phyloP scores from a whole-genome alignment of 2,329 filamentous ascomycete species.

The Cladophialophora psammophila region DNA sequence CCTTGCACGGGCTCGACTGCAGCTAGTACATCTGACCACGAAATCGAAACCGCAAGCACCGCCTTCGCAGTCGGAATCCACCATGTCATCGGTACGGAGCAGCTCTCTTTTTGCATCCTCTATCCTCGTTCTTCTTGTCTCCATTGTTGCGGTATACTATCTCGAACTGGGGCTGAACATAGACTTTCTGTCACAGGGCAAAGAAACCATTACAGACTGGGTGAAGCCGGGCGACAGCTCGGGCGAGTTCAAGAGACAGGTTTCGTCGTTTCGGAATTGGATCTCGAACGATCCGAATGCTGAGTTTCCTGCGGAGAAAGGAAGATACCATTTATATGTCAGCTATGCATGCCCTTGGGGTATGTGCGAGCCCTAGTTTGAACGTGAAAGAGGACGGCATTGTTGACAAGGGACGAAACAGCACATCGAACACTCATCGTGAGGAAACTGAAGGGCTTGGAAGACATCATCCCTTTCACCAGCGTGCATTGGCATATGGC shows the following conservation, averaged over 20 bases:
- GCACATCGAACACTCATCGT: constrained; percentile 88
- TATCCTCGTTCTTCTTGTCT: constrained; percentile 28
- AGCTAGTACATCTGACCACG: constrained; percentile 21
- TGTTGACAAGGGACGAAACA: constrained; percentile 42
- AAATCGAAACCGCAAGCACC: constrained; percentile 1
- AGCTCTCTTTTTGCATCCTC: constrained; percentile 29
- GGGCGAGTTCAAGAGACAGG: constrained; percentile 92
- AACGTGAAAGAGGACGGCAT: not conserved
- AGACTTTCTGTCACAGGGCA: constrained; percentile 26
- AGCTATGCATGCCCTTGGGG: constrained; percentile 94
- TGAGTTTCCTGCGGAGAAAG: constrained; percentile 83
- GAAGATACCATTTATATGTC: constrained; percentile 91
- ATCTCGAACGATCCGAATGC: constrained; percentile 76
- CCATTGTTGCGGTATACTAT: constrained; percentile 17
- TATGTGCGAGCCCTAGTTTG: constrained; percentile 45
- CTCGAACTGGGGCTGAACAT: constrained; percentile 22
- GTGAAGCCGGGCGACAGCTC: constrained; percentile 71
- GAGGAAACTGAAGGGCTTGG: constrained; percentile 87
- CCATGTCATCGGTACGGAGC: constrained; percentile 34
- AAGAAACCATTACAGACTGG: constrained; percentile 78
- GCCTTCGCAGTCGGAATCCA: constrained; percentile 11
- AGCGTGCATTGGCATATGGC: constrained; percentile 93
- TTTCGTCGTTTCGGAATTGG: constrained; percentile 80
- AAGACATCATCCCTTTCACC: constrained; percentile 79
- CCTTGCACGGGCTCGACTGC: constrained; percentile 23